Conservation (phyloP, 495 filamentous ascomycete species). For the Zalerion maritima region DNA sequence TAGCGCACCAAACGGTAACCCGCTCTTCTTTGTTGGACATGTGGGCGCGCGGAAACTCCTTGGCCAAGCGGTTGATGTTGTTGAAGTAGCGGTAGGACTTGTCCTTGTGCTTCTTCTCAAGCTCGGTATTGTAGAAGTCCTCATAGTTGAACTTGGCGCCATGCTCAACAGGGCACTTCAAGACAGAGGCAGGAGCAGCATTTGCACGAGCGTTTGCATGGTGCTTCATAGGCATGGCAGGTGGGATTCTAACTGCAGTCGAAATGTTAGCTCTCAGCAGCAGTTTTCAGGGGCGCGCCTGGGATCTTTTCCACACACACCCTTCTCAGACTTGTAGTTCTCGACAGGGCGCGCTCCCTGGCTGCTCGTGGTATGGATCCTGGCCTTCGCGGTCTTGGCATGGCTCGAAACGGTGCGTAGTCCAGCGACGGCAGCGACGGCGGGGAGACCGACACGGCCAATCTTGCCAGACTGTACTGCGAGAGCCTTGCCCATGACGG, state of each 20-base stretch:
- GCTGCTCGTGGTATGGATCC: conserved; percentile 61
- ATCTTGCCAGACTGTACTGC: conserved; percentile 62
- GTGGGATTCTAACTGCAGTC: conserved; percentile 23
- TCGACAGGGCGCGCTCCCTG: conserved; percentile 62
- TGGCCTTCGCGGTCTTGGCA: conserved; percentile 43
- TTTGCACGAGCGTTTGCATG: conserved; percentile 13
- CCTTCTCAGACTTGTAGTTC: conserved; percentile 44
- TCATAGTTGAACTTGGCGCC: conserved; percentile 70
- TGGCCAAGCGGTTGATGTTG: conserved; percentile 96
- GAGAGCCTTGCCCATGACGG: conserved; percentile 95
- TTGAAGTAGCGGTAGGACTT: conserved; percentile 99
- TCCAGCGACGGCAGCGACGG: conserved; percentile 27
- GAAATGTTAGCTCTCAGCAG: conserved; percentile 9
- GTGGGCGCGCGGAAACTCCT: conserved; percentile 91
- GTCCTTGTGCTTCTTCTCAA: conserved; percentile 99
- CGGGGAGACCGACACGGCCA: conserved; percentile 25
- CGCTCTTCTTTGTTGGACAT: conserved; percentile 69
- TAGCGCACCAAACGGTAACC: conserved; percentile 99
- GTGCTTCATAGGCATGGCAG: conserved; percentile 19
- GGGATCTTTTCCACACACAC: conserved; percentile 22
- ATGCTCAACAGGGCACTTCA: conserved; percentile 8
- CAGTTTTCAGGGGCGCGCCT: neutral
- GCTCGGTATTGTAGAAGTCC: conserved; percentile 69
- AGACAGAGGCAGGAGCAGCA: conserved; percentile 8
- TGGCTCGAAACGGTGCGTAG: conserved; percentile 30